Evolutionary conservation across 306 rosid species (phyloP), one percentile per base, ranked within the genome.

Genomic region (Astragalus glycyphyllos): DNA sequence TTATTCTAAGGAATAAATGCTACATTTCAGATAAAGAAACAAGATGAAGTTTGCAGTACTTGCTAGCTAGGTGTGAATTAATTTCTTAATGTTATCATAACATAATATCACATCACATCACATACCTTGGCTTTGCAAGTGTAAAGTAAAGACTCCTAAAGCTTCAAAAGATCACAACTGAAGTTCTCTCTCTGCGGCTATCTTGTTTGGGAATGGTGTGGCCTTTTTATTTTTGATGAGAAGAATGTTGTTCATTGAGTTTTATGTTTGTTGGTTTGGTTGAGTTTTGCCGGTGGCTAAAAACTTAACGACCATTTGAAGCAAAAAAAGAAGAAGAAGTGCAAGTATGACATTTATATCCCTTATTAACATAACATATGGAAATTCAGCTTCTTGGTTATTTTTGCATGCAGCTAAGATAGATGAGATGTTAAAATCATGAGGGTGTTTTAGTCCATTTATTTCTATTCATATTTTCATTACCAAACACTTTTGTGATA

Each of bases 251-350:
- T 63, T 77, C 44, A 74, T 16, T 32, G 63, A 77, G 74, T 45
- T 60, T 58, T 26, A 26, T 16, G 65, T 72, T 13, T 65, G 31
- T 61, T 61, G 50, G 42, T 63, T 57, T 20, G 53, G 69, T 11
- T 54, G 59, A 74, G 68, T 53, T 76, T 54, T 62, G 32, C 58
- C 7, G 67, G 68, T 72, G 13, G n/a, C 72, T 72, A 63, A 49
- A 73, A 49, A 73, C 70, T 79, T 86, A 77, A 79, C 91, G 84
- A 77, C 79, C 55, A 63, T 16, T 62, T 60, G 61, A 87, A 85
- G 86, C 86, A 82, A 75, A 58, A 65, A 66, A 34, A 11, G 2
- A 46, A 13, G 12, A 45, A 11, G 4, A 64, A 23, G 9, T 49
- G 47, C 34, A 26, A 51, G 15, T 42, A 50, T 68, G 37, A 37